Base-by-base conservation (phyloP, 2,329 filamentous ascomycete genomes). In the Eurotiales sp. region DNA sequence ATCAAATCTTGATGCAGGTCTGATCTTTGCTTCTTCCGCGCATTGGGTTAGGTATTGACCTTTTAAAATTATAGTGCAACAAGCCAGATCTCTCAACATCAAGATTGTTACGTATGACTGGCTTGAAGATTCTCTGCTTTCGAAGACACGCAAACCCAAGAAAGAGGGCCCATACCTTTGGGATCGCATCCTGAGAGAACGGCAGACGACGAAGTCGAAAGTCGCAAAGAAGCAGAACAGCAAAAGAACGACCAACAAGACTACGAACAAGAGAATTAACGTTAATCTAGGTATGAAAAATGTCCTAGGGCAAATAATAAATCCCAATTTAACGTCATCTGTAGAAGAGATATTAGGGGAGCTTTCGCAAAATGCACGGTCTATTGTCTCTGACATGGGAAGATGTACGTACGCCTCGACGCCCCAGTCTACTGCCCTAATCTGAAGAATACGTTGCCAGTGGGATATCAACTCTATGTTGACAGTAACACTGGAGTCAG, bases 401-500 rank as follows among this genome's bases (percentile, higher is more conserved):
- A 42, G 49, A n/a, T 15, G 62, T 59, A 50, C 51, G 60, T 54
- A n/a, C 29, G 29, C 25, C 8, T 27, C 15, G 8, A 5, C 17
- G 25, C n/a, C 19, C 43, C 17, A 2, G 30, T 8, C 15, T 49
- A 8, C 17, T 42, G 43, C 23, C n/a, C 19, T 19, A 25, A 41
- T 34, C 39, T 22, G 17, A 39, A 25, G 25, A 44, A 47, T 23
- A 15, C 32, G 37, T 52, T 27, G 42, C 52, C 41, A 85, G 83
- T 75, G 29, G 71, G 81, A n/a, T 82, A 84, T 61, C 83, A 82
- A 54, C 66, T 87, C 54, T 90, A 86, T 66, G 70, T 67, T 15
- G 88, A 93, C 63, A 50, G 60, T 3, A 78, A 41, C 12, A 61
- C 77, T 0, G 79, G 77, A 43, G 88, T 89, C 63, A 66, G 72